These are phyloP conservation scores for Ceratobasidium sp. DNA, from an alignment of 1,284 basidiomycete genomes.

Conservation along the genomic window DNA sequence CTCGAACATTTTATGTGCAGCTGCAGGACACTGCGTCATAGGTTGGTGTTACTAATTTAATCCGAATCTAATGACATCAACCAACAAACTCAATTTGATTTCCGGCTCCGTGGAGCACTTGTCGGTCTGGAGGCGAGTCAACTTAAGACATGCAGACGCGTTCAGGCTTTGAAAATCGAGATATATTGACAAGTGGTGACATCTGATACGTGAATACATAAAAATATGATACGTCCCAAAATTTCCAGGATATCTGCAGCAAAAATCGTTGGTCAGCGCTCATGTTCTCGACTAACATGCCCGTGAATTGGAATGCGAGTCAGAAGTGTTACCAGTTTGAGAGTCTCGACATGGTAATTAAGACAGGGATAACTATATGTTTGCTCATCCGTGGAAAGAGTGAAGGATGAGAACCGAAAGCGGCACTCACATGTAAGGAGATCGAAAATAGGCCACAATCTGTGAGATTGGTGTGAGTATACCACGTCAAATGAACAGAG, in stretches of 20 bases:
- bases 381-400: conserved; percentile 27
- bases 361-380: conserved; percentile 43
- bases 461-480: background rate
- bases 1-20: background rate
- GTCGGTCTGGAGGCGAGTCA: no score
- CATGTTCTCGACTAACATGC: no score
- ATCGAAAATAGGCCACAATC: background rate
- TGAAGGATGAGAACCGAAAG: background rate
- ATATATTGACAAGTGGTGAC: no score
- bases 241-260: no score
- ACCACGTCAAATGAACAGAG: background rate
- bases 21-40: background rate
- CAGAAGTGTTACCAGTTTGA: conserved; percentile 42
- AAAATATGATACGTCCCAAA: no score
- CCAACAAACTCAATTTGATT: background rate
- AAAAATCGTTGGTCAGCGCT: no score
- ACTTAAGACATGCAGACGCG: no score
- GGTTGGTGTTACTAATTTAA: no score
- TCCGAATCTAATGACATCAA: conserved; percentile 8
- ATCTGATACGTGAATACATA: no score
- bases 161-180: no score
- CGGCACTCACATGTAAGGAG: background rate
- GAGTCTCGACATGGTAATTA: conserved; percentile 37
- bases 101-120: background rate
- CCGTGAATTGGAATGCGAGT: background rate